Conservation (phyloP, 306 rosid species). For the Vachellia pachyceras region DNA sequence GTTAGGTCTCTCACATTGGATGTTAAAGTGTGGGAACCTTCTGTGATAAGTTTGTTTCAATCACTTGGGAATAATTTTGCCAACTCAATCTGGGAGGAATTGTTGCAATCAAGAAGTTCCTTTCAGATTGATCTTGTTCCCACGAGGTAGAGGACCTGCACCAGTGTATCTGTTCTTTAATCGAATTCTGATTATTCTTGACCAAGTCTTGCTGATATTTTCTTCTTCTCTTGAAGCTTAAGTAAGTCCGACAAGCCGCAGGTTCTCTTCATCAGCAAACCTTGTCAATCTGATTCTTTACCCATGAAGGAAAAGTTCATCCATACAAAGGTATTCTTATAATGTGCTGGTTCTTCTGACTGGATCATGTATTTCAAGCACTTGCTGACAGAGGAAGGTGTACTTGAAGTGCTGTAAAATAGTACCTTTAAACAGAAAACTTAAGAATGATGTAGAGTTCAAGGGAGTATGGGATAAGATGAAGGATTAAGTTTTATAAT, state of each 20-base stretch:
- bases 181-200: slow-evolving; percentile 27
- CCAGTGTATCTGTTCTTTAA: slow-evolving; percentile 35
- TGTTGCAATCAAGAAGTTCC: slow-evolving; percentile 88
- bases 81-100: slow-evolving; percentile 98
- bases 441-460: not conserved
- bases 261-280: slow-evolving; percentile 70
- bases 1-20: slow-evolving; percentile 97
- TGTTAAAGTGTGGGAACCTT: slow-evolving; percentile 99
- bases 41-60: slow-evolving; percentile 93
- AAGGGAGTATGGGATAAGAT: slow-evolving; percentile 2
- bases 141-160: slow-evolving; percentile 76
- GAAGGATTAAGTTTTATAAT: slow-evolving; percentile 13
- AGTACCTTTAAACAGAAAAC: not conserved
- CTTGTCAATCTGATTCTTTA: slow-evolving; percentile 82
- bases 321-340: slow-evolving; percentile 84
- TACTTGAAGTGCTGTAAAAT: not conserved
- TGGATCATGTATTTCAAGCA: slow-evolving; percentile 9
- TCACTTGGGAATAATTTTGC: slow-evolving; percentile 97
- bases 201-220: slow-evolving; percentile 44
- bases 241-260: slow-evolving; percentile 77
- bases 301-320: slow-evolving; percentile 96
- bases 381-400: slow-evolving; percentile 6
- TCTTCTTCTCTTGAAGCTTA: slow-evolving; percentile 62
- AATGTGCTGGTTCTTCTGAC: slow-evolving; percentile 7
- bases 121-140: slow-evolving; percentile 87